A percentile compares a stretch with the other conserved stretches of the same genome.
Conservation (phyloP, 169 alveolate species). For the Cryptosporidium muris region DNA sequence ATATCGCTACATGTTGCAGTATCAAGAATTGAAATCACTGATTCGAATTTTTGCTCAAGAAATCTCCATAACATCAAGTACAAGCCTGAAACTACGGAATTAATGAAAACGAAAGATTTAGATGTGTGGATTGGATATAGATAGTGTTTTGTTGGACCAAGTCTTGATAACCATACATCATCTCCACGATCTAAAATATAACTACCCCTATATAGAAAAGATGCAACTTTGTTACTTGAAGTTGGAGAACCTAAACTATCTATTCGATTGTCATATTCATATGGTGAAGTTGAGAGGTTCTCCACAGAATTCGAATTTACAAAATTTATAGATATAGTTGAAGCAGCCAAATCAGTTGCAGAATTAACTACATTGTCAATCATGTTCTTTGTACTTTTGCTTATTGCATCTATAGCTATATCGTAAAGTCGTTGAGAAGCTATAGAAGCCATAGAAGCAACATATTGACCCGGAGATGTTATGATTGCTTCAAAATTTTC, state of each 20-base stretch:
- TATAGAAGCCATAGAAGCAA: slow-evolving; percentile 34
- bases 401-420: slow-evolving; percentile 8
- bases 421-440: slow-evolving; percentile 17
- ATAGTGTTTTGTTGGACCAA: slow-evolving; percentile 73
- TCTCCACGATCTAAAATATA: slow-evolving; percentile 51
- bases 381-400: slow-evolving; percentile 3
- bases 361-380: slow-evolving; percentile 8
- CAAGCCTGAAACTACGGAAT: slow-evolving; percentile 75
- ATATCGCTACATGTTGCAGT: slow-evolving; percentile 58
- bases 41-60: slow-evolving; percentile 73
- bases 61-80: slow-evolving; percentile 74
- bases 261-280: no score
- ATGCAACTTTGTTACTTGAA: background rate
- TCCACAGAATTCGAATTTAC: background rate
- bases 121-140: slow-evolving; percentile 75
- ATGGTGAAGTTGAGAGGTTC: background rate
- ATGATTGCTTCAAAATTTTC: slow-evolving; percentile 25
- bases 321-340: slow-evolving; percentile 2
- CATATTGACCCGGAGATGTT: slow-evolving; percentile 55
- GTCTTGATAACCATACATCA: slow-evolving; percentile 23
- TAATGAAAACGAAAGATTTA: slow-evolving; percentile 73
- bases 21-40: slow-evolving; percentile 60
- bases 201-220: slow-evolving; percentile 36
- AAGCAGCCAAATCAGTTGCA: slow-evolving; percentile 3
- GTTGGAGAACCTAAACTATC: no score